Conservation (phyloP, 345 rosid genomes). For the Limnanthes douglasii region DNA sequence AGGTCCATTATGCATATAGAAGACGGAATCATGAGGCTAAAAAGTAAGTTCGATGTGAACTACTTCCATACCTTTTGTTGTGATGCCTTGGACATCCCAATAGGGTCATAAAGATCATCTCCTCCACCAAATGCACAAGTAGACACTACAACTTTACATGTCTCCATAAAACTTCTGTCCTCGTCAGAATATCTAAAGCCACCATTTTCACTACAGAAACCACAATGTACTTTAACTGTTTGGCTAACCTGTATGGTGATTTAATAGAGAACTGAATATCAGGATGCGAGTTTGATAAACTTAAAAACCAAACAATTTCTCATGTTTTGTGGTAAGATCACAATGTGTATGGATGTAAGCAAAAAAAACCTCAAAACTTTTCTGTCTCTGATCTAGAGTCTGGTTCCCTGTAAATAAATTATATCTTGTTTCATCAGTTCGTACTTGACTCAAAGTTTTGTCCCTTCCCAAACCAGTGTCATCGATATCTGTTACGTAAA, state of each 20-base stretch:
- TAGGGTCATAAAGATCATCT: constrained; percentile 89
- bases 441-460: constrained; percentile 11
- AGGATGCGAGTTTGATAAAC: constrained; percentile 4
- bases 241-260: constrained; percentile 37
- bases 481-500: constrained; percentile 33
- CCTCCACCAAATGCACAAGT: constrained; percentile 99
- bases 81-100: constrained; percentile 65
- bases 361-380: constrained; percentile 59
- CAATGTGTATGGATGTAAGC: constrained; percentile 11
- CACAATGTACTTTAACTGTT: constrained; percentile 57
- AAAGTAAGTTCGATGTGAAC: constrained; percentile 3
- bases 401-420: constrained; percentile 79
- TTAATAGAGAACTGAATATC: background rate
- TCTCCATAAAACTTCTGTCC: constrained; percentile 53
- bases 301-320: background rate
- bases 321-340: background rate
- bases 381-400: constrained; percentile 60
- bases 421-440: constrained; percentile 33
- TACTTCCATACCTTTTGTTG: constrained; percentile 37
- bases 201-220: constrained; percentile 67
- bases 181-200: constrained; percentile 55
- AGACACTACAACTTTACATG: constrained; percentile 55
- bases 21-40: background rate
- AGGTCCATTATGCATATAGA: constrained; percentile 6
- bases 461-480: constrained; percentile 8